phyloP scores from a whole-genome alignment of 306 rosid species.

The Glycine tomentella region DNA sequence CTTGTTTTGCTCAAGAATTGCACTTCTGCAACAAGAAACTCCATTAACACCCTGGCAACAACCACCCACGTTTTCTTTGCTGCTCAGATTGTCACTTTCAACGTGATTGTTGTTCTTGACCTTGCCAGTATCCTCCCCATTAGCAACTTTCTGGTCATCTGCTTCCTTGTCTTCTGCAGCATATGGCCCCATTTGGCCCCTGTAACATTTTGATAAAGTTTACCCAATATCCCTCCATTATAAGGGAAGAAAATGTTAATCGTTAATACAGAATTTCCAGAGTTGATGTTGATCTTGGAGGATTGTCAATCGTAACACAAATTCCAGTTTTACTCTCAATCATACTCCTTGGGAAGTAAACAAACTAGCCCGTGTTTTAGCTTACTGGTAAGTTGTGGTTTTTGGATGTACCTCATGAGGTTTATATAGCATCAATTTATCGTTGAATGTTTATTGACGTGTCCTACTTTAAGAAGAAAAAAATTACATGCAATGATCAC shows the following conservation, averaged over 20 bases:
- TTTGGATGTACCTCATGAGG: background rate
- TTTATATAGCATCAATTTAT: background rate
- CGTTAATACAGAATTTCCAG: background rate
- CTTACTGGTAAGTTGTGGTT: background rate
- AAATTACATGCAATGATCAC: background rate
- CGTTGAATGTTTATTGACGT: background rate
- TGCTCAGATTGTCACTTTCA: slow-evolving; percentile 40
- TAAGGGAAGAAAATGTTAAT: background rate
- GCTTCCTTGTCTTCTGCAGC: slow-evolving; percentile 34
- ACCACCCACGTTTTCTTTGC: slow-evolving; percentile 45
- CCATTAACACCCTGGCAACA: slow-evolving; percentile 78
- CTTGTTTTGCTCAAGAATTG: slow-evolving; percentile 54
- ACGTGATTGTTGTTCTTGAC: slow-evolving; percentile 20
- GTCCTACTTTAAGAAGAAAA: background rate
- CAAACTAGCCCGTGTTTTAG: background rate
- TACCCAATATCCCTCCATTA: background rate
- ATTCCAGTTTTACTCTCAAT: background rate
- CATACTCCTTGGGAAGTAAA: background rate
- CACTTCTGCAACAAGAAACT: slow-evolving; percentile 75
- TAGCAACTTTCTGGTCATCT: slow-evolving; percentile 43
- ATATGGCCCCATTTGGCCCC: slow-evolving; percentile 57
- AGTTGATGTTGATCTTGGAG: background rate
- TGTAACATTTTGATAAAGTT: slow-evolving; percentile 34
- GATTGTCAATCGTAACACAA: background rate
- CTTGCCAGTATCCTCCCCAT: slow-evolving; percentile 42